phyloP scores from a whole-genome alignment of 352 stramenopile species.

The Globisporangium carolinianum region DNA sequence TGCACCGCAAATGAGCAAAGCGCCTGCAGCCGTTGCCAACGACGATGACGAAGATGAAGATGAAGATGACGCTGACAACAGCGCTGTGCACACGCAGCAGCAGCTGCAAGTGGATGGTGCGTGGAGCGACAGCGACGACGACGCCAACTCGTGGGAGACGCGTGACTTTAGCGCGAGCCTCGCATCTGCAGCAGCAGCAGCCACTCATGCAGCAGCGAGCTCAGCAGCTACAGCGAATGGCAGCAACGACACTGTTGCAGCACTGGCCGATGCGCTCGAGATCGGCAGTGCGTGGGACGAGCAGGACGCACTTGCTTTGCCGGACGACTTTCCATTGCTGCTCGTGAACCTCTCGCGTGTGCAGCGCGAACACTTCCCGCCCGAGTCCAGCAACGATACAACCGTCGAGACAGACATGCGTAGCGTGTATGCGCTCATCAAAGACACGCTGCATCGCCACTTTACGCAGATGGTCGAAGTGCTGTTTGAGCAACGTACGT shows the following conservation, averaged over 20 bases:
- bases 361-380: conserved; percentile 44
- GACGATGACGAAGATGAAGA: not conserved
- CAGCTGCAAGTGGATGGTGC: not conserved
- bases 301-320: conserved; percentile 26
- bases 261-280: conserved; percentile 4
- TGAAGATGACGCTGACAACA: not conserved
- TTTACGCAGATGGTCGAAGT: conserved; percentile 54
- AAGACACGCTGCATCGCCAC: conserved; percentile 42
- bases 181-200: not conserved
- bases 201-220: not conserved
- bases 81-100: not conserved
- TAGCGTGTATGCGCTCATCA: conserved; percentile 39
- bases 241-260: not conserved
- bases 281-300: conserved; percentile 31
- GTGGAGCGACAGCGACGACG: conserved; percentile 2
- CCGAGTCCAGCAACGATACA: not conserved
- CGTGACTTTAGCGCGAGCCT: conserved; percentile 16
- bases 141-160: conserved; percentile 32
- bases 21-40: not conserved
- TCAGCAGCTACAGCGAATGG: not conserved
- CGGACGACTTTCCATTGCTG: conserved; percentile 64
- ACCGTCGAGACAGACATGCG: conserved; percentile 15
- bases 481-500: conserved; percentile 62
- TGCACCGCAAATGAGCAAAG: not conserved
- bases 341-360: conserved; percentile 59